Percentiles rank a stretch among this genome's conserved stretches.
phyloP scores from a whole-genome alignment of 2,329 filamentous ascomycete species.

The Aspergillus amoenus region DNA sequence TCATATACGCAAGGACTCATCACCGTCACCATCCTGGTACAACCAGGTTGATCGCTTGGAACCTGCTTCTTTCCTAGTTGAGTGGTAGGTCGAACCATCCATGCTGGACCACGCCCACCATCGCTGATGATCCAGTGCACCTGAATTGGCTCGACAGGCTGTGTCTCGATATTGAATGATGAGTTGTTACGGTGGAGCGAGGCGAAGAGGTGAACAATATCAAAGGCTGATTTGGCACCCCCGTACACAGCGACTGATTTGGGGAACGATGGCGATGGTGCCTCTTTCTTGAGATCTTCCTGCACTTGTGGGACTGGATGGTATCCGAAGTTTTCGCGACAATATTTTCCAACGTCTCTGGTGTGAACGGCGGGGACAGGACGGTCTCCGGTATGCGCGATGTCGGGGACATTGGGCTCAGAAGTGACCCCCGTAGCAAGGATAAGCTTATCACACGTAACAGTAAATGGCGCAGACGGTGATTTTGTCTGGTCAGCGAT shows the following conservation, averaged over 20 bases:
- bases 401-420: constrained; percentile 21
- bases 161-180: constrained; percentile 11
- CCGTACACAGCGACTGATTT: constrained; percentile 24
- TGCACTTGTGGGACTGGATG: constrained; percentile 7
- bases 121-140: constrained; percentile 28
- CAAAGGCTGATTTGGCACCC: constrained; percentile 28
- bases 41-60: constrained; percentile 24
- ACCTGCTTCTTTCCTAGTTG: constrained; percentile 17
- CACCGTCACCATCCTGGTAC: constrained; percentile 20
- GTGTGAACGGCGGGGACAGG: constrained; percentile 20
- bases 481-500: not conserved
- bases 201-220: constrained; percentile 27
- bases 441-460: constrained; percentile 29
- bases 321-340: constrained; percentile 23
- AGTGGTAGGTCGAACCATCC: constrained; percentile 25
- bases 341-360: constrained; percentile 24
- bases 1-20: constrained; percentile 20
- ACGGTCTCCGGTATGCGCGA: not conserved
- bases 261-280: not conserved
- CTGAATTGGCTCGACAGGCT: constrained; percentile 13
- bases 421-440: constrained; percentile 29
- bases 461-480: not conserved
- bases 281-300: not conserved
- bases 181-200: constrained; percentile 20
- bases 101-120: constrained; percentile 19